Evolutionary conservation across 257 asterid genomes (phyloP).

Genomic region (Ligustrum vulgare): DNA sequence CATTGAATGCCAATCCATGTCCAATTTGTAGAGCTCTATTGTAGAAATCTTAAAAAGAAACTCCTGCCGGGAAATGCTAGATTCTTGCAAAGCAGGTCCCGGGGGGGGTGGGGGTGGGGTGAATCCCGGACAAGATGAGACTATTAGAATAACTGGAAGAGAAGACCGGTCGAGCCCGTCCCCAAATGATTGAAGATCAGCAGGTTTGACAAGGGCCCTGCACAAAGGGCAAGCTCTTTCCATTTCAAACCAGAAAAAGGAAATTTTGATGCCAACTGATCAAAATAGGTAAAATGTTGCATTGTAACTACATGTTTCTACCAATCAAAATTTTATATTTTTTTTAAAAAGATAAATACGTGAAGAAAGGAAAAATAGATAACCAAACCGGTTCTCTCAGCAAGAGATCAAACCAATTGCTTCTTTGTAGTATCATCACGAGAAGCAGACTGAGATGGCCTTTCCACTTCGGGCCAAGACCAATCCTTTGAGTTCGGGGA

Average conservation of each 20-base stretch:
- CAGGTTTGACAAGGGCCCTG: slow-evolving; percentile 80
- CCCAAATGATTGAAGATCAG: slow-evolving; percentile 77
- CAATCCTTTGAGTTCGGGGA: no score
- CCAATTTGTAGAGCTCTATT: neutral
- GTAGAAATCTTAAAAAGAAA: neutral
- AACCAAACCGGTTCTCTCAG: no score
- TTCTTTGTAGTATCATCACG: no score
- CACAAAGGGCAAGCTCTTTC: slow-evolving; percentile 88
- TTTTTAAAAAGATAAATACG: no score
- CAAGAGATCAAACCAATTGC: no score
- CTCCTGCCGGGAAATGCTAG: neutral
- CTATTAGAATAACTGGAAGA: slow-evolving; percentile 56
- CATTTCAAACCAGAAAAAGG: slow-evolving; percentile 71
- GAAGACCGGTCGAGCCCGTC: slow-evolving; percentile 83
- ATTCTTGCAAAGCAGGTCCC: neutral
- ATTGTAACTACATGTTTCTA: no score
- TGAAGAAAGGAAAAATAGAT: no score
- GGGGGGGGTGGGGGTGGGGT: no score
- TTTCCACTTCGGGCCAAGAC: no score
- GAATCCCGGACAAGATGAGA: neutral
- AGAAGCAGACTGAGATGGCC: no score
- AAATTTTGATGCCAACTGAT: neutral
- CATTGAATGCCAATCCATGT: neutral
- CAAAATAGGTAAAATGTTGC: neutral
- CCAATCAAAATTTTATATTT: neutral